Evolutionary conservation across 768 basidiomycete genomes (phyloP).

Genomic region (Tulasnella sp.): DNA sequence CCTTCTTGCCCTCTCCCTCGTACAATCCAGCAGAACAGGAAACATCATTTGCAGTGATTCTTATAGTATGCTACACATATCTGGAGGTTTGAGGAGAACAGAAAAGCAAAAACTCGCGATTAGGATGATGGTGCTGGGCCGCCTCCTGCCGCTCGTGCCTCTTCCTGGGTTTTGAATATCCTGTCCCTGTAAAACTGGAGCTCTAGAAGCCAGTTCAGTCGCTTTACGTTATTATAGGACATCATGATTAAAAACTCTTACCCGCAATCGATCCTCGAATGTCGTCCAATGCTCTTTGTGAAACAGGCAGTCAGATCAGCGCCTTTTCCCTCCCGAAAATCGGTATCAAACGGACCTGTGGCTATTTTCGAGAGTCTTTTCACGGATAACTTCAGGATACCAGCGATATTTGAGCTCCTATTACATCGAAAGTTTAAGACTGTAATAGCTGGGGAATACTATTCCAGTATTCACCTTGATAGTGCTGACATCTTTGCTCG

Average conservation of each 20-base stretch:
- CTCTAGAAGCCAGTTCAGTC: constrained; percentile 47
- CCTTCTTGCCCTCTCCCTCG: no score
- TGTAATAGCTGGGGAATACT: background rate
- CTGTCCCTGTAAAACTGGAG: constrained; percentile 73
- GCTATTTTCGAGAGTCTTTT: constrained; percentile 38
- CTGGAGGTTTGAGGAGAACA: background rate
- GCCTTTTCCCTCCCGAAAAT: background rate
- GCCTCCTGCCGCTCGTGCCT: background rate
- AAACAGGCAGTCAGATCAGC: background rate
- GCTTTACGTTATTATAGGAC: background rate
- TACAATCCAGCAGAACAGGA: no score
- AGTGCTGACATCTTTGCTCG: constrained; percentile 67
- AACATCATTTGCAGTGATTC: background rate
- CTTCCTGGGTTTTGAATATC: constrained; percentile 47
- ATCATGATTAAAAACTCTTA: constrained; percentile 31
- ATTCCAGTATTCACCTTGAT: constrained; percentile 54
- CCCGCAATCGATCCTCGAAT: constrained; percentile 73
- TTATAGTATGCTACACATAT: background rate
- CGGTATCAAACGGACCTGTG: constrained; percentile 51
- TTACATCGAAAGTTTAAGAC: background rate
- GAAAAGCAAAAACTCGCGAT: background rate
- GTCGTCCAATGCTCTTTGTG: constrained; percentile 71
- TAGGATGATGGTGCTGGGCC: background rate
- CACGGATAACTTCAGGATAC: constrained; percentile 46
- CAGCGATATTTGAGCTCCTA: constrained; percentile 73